Evolutionary conservation across 441 rosid species (phyloP), one percentile per base, ranked within the genome.

Genomic region (Adansonia madagascariensis): DNA sequence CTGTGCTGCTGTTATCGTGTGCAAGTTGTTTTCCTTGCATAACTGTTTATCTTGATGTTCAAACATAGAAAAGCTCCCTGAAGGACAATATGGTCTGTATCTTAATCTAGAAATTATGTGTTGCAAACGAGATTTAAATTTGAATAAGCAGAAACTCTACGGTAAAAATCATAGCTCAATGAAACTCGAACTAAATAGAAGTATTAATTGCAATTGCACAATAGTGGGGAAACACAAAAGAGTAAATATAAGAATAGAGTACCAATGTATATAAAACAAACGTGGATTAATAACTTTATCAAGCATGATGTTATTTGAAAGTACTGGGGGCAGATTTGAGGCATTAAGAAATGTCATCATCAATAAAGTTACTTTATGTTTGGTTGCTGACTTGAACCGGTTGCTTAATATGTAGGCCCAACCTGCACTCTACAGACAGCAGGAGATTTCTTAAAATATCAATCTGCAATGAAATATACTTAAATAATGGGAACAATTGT

Each of bases 371-470:
- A 35, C 41, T 35, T 35, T 35, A 35, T 35, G 41, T 35, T 35
- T 35, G 41, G 41, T 35, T 35, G 41, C 4, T 4, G 49, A 65
- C 27, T 6, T 39, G 47, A 41, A 64, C 24, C n/a, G 6, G 12
- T 7, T 64, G 24, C 20, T 64, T 64, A 64, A 10, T 2, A n/a
- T 63, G 39, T 35, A 63, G 67, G 47, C 68, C 68, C 39, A 15
- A 35, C 22, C 22, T 35, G 68, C 9, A 35, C 18, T 39, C 68
- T 35, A 41, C 22, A 63, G 47, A 63, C 47, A 35, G 47, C 47
- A 63, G 68, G 47, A 35, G 20, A 63, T 63, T 63, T 35, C 68
- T 63, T 63, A 63, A 39, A 35, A 15, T 35, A 41, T 63, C 68
- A 35, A 35, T 63, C 68, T 15, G 22, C 9, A 35, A 35, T 35